Base-by-base conservation (phyloP, 2,329 filamentous ascomycete genomes). In the Ceratocystis huliohia region DNA sequence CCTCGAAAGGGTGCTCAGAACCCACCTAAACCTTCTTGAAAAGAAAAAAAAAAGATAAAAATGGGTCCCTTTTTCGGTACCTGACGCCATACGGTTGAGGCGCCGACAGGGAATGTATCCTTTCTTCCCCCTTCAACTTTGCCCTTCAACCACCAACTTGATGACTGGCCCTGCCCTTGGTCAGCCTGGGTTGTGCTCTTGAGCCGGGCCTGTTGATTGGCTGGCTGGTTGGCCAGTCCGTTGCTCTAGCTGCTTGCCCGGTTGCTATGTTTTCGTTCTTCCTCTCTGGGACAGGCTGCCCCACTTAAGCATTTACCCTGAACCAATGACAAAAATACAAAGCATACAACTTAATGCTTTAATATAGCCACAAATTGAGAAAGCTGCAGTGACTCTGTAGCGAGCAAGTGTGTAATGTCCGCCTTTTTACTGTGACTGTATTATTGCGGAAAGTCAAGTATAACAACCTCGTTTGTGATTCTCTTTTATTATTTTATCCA, bases 51-150 rank as follows among this genome's bases (percentile, higher is more conserved):
- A 10, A 13, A 61, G 5, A 41, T 33, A 46, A 63, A 33, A 63
- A 28, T 15, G 61, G 61, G n/a, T n/a, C 37, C 41, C 46, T 33
- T 48, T 63, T 63, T 63, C 61, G 61, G 61, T 63, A 63, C 61
- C 61, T 63, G 61, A 63, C 61, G 61, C 61, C 44, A 63, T 63
- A 48, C 44, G 46, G 61, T 63, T 28, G 44, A 50, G 61, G 41
- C 61, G 22, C 28, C 17, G 56, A 59, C 56, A 59, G 56, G 56
- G 56, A 30, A 59, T 59, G 56, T 59, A 59, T 30, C 25, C 15
- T 53, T 25, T 13, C 53, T 30, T 41, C 37, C 37, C 37, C 37
- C 37, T 41, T 41, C 37, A 41, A 41, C 37, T 41, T 41, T 41
- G 37, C 37, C 37, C 37, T 41, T 41, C 30, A 41, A 13, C 37